A percentile compares a stretch with the other conserved stretches of the same genome.
Evolutionary conservation across 2,329 filamentous ascomycete genomes (phyloP).

Genomic region (Leptographium flavum): DNA sequence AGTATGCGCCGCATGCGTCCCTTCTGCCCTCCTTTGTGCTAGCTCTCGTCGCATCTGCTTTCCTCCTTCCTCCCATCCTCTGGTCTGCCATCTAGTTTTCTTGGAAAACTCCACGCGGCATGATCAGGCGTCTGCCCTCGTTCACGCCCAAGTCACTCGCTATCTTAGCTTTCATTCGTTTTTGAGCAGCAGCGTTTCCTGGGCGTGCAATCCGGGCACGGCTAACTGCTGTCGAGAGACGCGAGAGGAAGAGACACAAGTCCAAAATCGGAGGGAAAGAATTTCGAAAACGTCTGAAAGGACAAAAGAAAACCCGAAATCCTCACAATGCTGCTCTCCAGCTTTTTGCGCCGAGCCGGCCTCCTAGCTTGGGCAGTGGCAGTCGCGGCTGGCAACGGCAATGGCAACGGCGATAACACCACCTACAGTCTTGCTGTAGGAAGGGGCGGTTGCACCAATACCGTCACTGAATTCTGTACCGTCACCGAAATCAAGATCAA

Average conservation of each 20-base stretch:
- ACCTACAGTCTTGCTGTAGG: neutral
- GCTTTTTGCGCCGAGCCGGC: neutral
- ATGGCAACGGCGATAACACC: neutral
- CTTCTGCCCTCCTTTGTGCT: neutral
- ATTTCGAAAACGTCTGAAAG: too few relatives aligned
- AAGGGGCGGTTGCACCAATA: neutral
- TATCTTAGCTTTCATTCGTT: neutral
- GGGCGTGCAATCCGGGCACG: too few relatives aligned
- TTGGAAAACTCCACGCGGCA: too few relatives aligned
- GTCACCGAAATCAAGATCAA: neutral
- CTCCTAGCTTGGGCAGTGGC: neutral
- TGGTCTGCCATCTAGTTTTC: too few relatives aligned
- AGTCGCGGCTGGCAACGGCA: neutral
- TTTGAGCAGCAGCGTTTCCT: neutral
- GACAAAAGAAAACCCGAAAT: too few relatives aligned
- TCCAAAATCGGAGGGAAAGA: too few relatives aligned
- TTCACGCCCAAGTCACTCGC: neutral
- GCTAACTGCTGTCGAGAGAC: too few relatives aligned
- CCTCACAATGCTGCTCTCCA: neutral
- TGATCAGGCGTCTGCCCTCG: neutral
- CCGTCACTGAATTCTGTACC: neutral
- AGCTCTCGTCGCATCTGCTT: neutral
- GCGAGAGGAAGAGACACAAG: too few relatives aligned
- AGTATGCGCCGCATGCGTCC: neutral
- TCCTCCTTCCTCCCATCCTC: neutral